Percentiles rank a stretch among this genome's conserved stretches.
Conservation (phyloP, 441 rosid species). For the Populus trichocarpa region DNA sequence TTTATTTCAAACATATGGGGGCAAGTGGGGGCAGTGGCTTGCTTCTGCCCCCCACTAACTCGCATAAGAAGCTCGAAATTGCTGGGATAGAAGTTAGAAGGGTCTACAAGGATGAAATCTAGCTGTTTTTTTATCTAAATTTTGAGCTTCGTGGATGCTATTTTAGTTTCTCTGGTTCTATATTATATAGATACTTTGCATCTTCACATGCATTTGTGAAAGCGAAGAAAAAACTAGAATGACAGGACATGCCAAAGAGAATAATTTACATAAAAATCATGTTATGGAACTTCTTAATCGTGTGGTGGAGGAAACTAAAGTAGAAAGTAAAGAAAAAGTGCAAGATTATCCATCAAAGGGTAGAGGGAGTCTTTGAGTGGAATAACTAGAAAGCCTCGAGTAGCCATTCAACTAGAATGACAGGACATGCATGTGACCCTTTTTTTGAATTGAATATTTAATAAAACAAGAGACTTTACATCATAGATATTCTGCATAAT, state of each 20-base stretch:
- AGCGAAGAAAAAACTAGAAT: neutral
- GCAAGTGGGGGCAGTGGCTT: neutral
- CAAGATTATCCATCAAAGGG: neutral
- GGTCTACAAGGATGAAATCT: neutral
- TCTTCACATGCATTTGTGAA: neutral
- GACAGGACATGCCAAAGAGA: neutral
- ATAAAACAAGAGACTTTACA: slow-evolving; percentile 7
- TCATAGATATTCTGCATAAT: slow-evolving; percentile 15
- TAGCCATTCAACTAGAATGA: slow-evolving; percentile 13
- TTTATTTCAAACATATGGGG: neutral
- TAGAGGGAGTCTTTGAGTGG: slow-evolving; percentile 6
- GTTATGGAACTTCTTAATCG: neutral
- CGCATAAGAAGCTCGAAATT: neutral
- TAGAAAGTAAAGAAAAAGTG: neutral
- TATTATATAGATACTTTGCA: no score
- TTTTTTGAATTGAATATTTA: neutral
- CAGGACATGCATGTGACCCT: slow-evolving; percentile 10
- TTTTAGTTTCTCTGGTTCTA: neutral
- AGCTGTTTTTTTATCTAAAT: no score
- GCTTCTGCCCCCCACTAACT: neutral
- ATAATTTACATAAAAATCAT: neutral
- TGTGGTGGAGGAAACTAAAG: neutral
- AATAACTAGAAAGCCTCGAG: neutral
- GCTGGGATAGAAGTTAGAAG: neutral
- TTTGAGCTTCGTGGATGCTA: neutral